A percentile compares a stretch with the other conserved stretches of the same genome.
Evolutionary conservation across 1,139 yeast species (phyloP).

Genomic region (Magnusiomyces tetraspermus): DNA sequence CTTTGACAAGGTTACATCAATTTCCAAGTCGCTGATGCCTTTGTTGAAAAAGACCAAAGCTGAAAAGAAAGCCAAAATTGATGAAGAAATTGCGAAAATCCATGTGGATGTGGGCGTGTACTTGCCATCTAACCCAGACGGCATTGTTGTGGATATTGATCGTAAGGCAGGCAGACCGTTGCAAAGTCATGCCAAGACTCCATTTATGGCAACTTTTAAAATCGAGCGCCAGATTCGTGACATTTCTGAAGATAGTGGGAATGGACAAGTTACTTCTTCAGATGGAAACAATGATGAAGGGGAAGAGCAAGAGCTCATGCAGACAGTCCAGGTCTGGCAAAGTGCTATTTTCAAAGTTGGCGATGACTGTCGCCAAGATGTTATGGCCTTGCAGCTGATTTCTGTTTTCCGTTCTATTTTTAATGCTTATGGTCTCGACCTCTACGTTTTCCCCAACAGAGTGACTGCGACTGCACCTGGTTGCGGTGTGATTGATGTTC

Average conservation of each 20-base stretch:
- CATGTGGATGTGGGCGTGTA: constrained; percentile 77
- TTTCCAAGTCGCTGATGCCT: constrained; percentile 91
- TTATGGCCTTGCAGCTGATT: constrained; percentile 83
- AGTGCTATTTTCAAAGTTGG: constrained; percentile 98
- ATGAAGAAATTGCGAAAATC: constrained; percentile 85
- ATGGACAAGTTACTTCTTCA: not conserved
- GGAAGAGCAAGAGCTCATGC: constrained; percentile 12
- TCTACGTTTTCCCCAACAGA: constrained; percentile 84
- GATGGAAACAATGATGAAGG: constrained; percentile 7
- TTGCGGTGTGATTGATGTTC: constrained; percentile 95
- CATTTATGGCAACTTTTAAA: constrained; percentile 92
- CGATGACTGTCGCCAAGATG: constrained; percentile 98
- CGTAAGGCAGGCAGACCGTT: constrained; percentile 91
- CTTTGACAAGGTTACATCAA: constrained; percentile 83
- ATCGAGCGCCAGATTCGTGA: constrained; percentile 48
- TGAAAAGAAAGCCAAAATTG: constrained; percentile 92
- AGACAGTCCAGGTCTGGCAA: constrained; percentile 48
- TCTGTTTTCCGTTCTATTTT: constrained; percentile 88
- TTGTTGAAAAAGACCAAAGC: constrained; percentile 89
- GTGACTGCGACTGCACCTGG: constrained; percentile 99
- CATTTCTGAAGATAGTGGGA: constrained; percentile 29
- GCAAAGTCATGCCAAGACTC: constrained; percentile 98
- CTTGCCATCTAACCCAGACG: constrained; percentile 94
- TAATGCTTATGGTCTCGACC: constrained; percentile 77
- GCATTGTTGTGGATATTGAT: constrained; percentile 83